Evolutionary conservation across 192 early-diverging fungal species (phyloP).

Genomic region (Glomus cerebriforme): DNA sequence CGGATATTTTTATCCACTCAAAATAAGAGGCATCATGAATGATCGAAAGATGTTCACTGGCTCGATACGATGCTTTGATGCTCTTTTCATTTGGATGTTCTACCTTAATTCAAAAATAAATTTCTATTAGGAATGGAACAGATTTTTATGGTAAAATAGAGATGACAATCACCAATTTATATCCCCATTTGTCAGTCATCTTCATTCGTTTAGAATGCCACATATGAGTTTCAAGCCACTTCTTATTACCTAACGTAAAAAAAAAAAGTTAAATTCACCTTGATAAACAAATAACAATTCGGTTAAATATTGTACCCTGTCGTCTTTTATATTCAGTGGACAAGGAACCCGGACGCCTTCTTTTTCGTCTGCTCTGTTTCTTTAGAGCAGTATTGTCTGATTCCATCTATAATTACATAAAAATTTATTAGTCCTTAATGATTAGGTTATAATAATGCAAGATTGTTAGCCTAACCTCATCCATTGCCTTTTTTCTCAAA

Average conservation of each 20-base stretch:
- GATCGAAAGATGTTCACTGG: conserved; percentile 73
- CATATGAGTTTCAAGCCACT: conserved; percentile 96
- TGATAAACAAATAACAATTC: not conserved
- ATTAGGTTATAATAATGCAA: not conserved
- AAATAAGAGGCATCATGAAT: conserved; percentile 87
- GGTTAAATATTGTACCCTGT: not conserved
- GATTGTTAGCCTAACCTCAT: conserved; percentile 55
- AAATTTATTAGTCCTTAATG: not conserved
- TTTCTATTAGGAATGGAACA: conserved; percentile 32
- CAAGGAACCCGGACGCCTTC: conserved; percentile 7
- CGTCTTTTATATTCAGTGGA: conserved; percentile 21
- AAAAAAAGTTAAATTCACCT: not conserved
- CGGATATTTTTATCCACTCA: conserved; percentile 70
- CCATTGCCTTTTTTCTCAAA: conserved; percentile 72
- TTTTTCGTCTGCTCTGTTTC: conserved; percentile 10
- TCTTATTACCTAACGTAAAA: conserved; percentile 41
- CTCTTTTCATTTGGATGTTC: conserved; percentile 87
- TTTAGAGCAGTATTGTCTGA: conserved; percentile 11
- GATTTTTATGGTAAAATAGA: not conserved
- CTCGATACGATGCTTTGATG: conserved; percentile 71
- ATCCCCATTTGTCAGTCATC: conserved; percentile 86
- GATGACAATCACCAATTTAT: conserved; percentile 56
- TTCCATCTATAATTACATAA: conserved; percentile 22
- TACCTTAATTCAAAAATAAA: conserved; percentile 49
- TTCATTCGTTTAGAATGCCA: conserved; percentile 99